phyloP scores from a whole-genome alignment of 495 filamentous ascomycete species.

The Ramalina peruviana region DNA sequence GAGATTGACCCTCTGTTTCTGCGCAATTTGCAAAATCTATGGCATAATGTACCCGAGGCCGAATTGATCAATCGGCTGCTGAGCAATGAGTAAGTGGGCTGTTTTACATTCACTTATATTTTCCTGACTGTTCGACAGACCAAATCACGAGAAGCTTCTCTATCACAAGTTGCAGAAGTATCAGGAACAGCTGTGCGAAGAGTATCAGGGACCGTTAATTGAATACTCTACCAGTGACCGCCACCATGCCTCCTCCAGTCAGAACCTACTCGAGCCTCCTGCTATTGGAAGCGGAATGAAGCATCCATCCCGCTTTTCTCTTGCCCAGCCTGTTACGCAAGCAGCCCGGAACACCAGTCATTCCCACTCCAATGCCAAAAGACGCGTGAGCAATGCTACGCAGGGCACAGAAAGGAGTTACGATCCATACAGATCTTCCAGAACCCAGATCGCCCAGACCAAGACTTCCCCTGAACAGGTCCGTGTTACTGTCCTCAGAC shows the following conservation, averaged over 20 bases:
- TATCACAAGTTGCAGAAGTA: conserved; percentile 74
- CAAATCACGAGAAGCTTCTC: conserved; percentile 81
- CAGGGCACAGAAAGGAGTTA: conserved; percentile 45
- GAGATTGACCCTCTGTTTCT: conserved; percentile 69
- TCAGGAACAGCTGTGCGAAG: conserved; percentile 67
- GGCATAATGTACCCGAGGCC: conserved; percentile 68
- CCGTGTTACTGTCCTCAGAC: conserved; percentile 55
- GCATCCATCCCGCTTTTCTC: conserved; percentile 51
- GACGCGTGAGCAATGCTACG: conserved; percentile 30
- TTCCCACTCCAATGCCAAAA: conserved; percentile 24
- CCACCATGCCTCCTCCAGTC: conserved; percentile 49
- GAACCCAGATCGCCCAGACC: conserved; percentile 24
- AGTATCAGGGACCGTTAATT: conserved; percentile 58
- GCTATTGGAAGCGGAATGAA: not conserved
- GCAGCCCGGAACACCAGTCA: conserved; percentile 15
- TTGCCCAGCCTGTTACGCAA: conserved; percentile 47
- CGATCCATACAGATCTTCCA: conserved; percentile 69
- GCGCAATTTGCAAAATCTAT: conserved; percentile 71
- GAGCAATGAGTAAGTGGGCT: conserved; percentile 48
- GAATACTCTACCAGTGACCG: conserved; percentile 76
- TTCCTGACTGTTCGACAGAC: conserved; percentile 28
- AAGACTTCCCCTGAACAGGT: conserved; percentile 28
- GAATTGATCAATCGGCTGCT: conserved; percentile 51
- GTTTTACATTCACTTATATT: not conserved
- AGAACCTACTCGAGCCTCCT: conserved; percentile 13